These are phyloP conservation scores for Lodderomyces jiufengensis DNA, from an alignment of 1,139 yeast genomes.

Conservation along the genomic window DNA sequence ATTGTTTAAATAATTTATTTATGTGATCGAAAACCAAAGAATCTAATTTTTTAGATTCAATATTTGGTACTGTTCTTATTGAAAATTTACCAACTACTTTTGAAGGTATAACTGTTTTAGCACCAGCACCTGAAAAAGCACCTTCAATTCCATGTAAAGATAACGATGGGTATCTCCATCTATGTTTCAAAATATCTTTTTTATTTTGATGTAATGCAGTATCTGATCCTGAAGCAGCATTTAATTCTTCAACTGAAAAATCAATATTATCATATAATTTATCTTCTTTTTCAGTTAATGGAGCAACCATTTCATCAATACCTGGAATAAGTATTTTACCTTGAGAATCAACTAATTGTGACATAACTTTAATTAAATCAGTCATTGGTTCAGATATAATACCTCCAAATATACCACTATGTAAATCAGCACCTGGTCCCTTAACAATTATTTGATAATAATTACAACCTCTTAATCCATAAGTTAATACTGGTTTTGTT, in stretches of 20 bases:
- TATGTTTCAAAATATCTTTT: conserved; percentile 86
- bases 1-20: conserved; percentile 57
- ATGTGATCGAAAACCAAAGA: conserved; percentile 71
- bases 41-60: conserved; percentile 76
- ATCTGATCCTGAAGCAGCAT: conserved; percentile 82
- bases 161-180: conserved; percentile 98
- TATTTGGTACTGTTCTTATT: conserved; percentile 94
- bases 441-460: conserved; percentile 78
- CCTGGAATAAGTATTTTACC: conserved; percentile 91
- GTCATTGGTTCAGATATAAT: conserved; percentile 97
- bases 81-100: conserved; percentile 92
- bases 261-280: conserved; percentile 80
- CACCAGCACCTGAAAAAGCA: conserved; percentile 92
- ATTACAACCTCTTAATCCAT: conserved; percentile 95
- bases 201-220: conserved; percentile 76
- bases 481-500: conserved; percentile 91
- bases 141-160: conserved; percentile 97
- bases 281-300: conserved; percentile 77
- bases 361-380: conserved; percentile 75
- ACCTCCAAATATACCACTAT: conserved; percentile 97
- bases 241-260: conserved; percentile 78
- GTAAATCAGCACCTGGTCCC: conserved; percentile 97
- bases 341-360: conserved; percentile 69
- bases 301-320: conserved; percentile 89
- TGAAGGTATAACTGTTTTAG: conserved; percentile 97